These are phyloP conservation scores for Paramarasmius palmivorus DNA, from an alignment of 1,284 basidiomycete genomes.

Conservation along the genomic window DNA sequence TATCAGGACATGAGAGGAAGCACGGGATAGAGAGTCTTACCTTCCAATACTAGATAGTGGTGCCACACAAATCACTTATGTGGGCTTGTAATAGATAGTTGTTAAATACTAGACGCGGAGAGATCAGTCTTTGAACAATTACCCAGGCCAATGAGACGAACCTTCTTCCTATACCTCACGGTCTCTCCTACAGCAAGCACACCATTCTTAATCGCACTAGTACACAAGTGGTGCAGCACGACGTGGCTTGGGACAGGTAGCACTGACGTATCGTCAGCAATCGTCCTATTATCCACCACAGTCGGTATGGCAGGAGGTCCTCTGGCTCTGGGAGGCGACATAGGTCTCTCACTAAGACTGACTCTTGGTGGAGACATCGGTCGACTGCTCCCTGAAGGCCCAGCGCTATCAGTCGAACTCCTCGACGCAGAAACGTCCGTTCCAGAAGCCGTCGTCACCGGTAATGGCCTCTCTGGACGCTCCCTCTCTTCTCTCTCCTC, in stretches of 20 bases:
- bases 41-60: no score
- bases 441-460: conserved; percentile 41
- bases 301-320: background rate
- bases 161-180: conserved; percentile 90
- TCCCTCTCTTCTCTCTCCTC: conserved; percentile 11
- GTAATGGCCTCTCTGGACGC: background rate
- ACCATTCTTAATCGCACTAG: conserved; percentile 93
- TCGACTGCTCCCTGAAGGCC: background rate
- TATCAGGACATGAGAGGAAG: no score
- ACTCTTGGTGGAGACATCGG: background rate
- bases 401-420: background rate
- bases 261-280: conserved; percentile 90
- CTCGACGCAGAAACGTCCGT: conserved; percentile 30
- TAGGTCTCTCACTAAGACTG: conserved; percentile 11
- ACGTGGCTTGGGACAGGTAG: conserved; percentile 94
- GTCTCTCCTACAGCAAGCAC: conserved; percentile 94
- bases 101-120: conserved; percentile 50
- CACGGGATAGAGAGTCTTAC: no score
- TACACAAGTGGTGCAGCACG: conserved; percentile 93
- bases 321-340: background rate
- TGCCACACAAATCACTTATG: conserved; percentile 15
- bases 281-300: conserved; percentile 8
- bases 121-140: conserved; percentile 11
- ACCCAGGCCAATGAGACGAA: conserved; percentile 33
- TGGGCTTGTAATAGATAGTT: conserved; percentile 60